Evolutionary conservation across 192 early-diverging fungal species (phyloP).

Genomic region (Dissophora globulifera): DNA sequence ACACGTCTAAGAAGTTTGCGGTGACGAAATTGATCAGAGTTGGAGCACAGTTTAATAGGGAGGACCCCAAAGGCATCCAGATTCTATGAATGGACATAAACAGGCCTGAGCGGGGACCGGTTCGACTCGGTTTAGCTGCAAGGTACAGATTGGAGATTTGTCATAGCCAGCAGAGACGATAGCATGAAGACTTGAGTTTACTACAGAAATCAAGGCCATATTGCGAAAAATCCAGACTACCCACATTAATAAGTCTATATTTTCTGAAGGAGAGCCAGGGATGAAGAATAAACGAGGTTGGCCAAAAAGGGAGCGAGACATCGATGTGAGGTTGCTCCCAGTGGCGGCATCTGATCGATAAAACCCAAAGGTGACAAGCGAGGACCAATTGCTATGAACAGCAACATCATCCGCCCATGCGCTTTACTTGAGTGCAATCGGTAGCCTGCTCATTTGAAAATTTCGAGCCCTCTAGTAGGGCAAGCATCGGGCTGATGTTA

Average conservation of each 20-base stretch:
- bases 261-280: no score
- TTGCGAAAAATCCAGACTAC: neutral
- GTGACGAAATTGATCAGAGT: no score
- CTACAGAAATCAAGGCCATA: no score
- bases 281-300: no score
- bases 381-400: slow-evolving; percentile 15
- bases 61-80: no score
- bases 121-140: no score
- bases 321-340: neutral
- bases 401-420: neutral
- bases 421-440: neutral
- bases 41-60: no score
- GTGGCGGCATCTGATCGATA: slow-evolving; percentile 3
- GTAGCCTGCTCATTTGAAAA: neutral
- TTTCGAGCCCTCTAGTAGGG: neutral
- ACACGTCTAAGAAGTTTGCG: no score
- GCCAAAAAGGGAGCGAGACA: neutral
- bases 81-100: no score
- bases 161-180: slow-evolving; percentile 1
- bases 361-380: neutral
- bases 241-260: no score
- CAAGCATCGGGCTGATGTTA: neutral
- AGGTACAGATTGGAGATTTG: slow-evolving; percentile 44
- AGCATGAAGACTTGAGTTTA: no score
- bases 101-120: no score